A percentile compares a stretch with the other conserved stretches of the same genome.
phyloP scores from a whole-genome alignment of 352 stramenopile genomes.

The Phytophthora hibernalis region DNA sequence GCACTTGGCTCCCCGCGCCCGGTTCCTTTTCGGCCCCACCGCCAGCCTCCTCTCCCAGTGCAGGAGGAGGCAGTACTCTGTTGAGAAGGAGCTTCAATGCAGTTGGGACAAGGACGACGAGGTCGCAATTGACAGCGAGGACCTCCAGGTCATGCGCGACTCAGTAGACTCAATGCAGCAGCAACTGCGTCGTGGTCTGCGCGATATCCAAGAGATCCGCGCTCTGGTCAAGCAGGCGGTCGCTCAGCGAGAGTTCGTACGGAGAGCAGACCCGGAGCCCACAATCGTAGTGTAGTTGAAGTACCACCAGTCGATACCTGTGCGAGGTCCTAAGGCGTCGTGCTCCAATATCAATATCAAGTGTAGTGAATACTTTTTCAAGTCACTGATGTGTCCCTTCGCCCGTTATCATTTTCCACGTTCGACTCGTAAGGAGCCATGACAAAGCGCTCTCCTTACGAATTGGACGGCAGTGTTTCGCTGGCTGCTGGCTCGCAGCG shows the following conservation, averaged over 20 bases:
- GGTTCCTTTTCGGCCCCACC: constrained; percentile 14
- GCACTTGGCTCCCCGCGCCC: constrained; percentile 4
- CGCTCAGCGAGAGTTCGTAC: constrained; percentile 4
- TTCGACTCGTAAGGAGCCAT: constrained; percentile 13
- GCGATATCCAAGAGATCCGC: constrained; percentile 37
- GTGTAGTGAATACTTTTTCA: constrained; percentile 18
- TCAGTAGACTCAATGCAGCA: constrained; percentile 41
- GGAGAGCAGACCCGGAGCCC: neutral
- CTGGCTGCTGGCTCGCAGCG: constrained; percentile 6
- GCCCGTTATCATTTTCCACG: constrained; percentile 7
- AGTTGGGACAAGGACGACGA: constrained; percentile 18
- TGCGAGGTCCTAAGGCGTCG: constrained; percentile 3
- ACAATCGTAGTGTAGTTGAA: neutral
- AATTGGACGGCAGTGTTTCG: constrained; percentile 22
- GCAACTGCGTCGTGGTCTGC: constrained; percentile 34
- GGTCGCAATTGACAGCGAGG: constrained; percentile 20
- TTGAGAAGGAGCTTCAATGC: constrained; percentile 2
- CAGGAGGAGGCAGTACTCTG: constrained; percentile 5
- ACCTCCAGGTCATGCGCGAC: constrained; percentile 34
- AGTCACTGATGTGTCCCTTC: neutral
- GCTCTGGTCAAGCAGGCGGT: constrained; percentile 28
- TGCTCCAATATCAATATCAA: constrained; percentile 10
- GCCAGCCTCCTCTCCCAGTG: constrained; percentile 10
- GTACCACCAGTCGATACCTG: constrained; percentile 9
- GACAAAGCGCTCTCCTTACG: constrained; percentile 56